Base-by-base conservation (phyloP, 768 basidiomycete species). In the Podaxis carcinomalis region DNA sequence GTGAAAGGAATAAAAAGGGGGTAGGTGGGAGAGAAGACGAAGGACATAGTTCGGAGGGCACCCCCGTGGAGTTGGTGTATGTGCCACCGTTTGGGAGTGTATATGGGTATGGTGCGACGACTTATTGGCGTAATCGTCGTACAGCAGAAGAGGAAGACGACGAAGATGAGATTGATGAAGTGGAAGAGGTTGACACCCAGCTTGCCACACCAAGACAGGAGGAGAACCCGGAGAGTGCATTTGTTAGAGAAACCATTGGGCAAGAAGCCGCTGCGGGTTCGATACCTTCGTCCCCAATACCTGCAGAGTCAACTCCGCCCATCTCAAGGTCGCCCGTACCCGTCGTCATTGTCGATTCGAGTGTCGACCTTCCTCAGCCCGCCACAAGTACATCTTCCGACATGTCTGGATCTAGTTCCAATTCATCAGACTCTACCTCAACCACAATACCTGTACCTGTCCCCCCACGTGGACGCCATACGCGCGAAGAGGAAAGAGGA, bases 21-120 rank as follows among this genome's bases (percentile, higher is more conserved):
- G 57, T 39, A 63, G 53, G 44, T 28, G 61, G 36, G 39, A 64
- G 32, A 25, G 40, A 52, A 50, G 46, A 66, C 21, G 70, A 69
- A 47, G 67, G 69, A 23, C 70, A 71, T 7, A 68, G 63, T 5
- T 68, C 71, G 23, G 79, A 77, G 46, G 77, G 78, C 56, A 78
- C 82, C 0, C 83, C 85, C 1, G 86, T 89, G 40, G 87, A 89
- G 63, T 77, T 90, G 64, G 89, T 90, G 23, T 90, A 89, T 67
- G 86, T 87, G 14, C 89, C 89, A 0, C 78, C 80, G 28, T 67
- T 77, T 42, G 75, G 74, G 56, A 74, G 74, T 62, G 71, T 74
- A 25, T 80, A 77, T 28, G 47, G 59, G 4, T 63, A 59, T 42
- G 51, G 53, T 16, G 53, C 56, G 23, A 44, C 27, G 2, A 46